A percentile compares a stretch with the other conserved stretches of the same genome.
These are phyloP conservation scores for Pleomassaria siparia DNA, from an alignment of 2,329 filamentous ascomycete genomes.

Conservation along the genomic window DNA sequence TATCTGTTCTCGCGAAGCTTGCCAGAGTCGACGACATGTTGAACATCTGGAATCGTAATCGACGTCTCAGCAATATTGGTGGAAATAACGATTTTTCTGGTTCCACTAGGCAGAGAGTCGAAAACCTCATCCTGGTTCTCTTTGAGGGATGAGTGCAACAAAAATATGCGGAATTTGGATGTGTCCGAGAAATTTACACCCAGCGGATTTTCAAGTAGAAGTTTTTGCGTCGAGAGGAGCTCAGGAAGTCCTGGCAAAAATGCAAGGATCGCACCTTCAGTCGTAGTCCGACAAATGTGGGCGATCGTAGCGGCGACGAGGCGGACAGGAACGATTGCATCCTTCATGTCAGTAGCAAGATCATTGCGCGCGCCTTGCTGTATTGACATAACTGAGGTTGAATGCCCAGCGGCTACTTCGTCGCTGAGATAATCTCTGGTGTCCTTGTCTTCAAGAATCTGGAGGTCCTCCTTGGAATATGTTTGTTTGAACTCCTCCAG, in stretches of 20 bases:
- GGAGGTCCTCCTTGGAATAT: background rate
- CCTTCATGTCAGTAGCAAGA: background rate
- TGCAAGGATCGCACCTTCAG: background rate
- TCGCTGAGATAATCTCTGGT: background rate
- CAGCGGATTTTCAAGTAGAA: background rate
- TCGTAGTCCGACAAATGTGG: background rate
- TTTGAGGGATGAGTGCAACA: background rate
- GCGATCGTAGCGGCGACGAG: constrained; percentile 1
- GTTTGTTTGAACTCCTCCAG: background rate
- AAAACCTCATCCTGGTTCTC: background rate
- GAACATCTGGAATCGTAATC: background rate
- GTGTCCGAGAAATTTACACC: background rate
- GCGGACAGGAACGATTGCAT: background rate
- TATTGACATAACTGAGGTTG: background rate
- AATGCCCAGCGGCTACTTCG: background rate
- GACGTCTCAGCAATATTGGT: constrained; percentile 1
- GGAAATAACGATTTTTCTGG: background rate
- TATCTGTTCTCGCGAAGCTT: constrained; percentile 2
- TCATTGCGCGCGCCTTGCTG: background rate
- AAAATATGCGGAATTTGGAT: constrained; percentile 1
- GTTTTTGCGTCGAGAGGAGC: background rate
- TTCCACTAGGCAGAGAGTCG: background rate
- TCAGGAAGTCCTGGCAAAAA: background rate
- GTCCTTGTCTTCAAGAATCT: background rate
- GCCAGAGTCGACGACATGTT: constrained; percentile 2